Evolutionary conservation across 2,329 filamentous ascomycete genomes (phyloP), one percentile per base, ranked within the genome.

Genomic region (Acarospora socialis): DNA sequence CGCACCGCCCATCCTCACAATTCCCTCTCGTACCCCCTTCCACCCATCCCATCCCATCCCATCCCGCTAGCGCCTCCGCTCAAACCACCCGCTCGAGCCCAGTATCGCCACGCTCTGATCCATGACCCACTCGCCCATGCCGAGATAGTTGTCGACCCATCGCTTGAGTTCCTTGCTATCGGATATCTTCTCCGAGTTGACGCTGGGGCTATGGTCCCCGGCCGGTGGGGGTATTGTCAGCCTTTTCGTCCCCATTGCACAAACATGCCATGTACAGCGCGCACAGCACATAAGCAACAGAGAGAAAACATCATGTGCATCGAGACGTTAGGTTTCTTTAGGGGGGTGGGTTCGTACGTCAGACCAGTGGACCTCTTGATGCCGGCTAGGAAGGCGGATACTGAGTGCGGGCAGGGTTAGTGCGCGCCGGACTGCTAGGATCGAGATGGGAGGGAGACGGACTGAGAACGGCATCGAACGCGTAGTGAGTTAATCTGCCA

Each of bases 321-420:
- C n/a, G n/a, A n/a, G n/a, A n/a, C n/a, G n/a, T n/a, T n/a, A n/a
- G n/a, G n/a, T n/a, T n/a, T n/a, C n/a, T n/a, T n/a, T 6, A 18
- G 37, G 32, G 32, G 35, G 14, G 23, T 16, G 32, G 37, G 25
- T 33, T 41, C 36, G 32, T 81, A 98, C 90, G 86, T 94, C 62
- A 98, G 69, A 51, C 90, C 90, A 40, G 90, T 95, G 43, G 87
- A 94, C 47, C 90, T 83, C 65, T 92, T 92, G 66, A 98, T 86
- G 50, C 90, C 90, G 22, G 90, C 90, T 45, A 98, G 76, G 56
- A 95, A 87, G 42, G 90, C 82, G 50, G 90, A 98, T 57, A 98
- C 81, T 92, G 38, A 38, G 24, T 12, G 40, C 10, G 14, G 21
- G 16, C 20, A 32, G 21, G 23, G 30, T 34, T 27, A 32, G 29